Evolutionary conservation across 345 rosid species (phyloP), one percentile per base, ranked within the genome.

Genomic region (Salix suchowensis): DNA sequence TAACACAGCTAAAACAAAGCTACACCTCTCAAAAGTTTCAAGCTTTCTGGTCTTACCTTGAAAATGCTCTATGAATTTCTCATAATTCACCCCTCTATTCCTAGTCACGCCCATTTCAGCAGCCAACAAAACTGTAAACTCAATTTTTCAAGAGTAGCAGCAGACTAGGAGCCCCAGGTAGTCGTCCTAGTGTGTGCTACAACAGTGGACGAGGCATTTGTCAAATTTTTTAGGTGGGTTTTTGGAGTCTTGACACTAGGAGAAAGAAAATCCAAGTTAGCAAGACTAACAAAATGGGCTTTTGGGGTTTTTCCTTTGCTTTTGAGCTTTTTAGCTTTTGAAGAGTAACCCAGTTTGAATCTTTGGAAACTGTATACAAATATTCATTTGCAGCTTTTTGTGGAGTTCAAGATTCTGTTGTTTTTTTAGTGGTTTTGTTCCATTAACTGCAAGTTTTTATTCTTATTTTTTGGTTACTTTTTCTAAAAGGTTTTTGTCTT

Each of bases 1-100:
- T 71, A 76, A 5, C 16, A 85, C 70, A 70, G 34, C 58, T 7
- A 82, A 73, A 71, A 77, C 79, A 75, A 14, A 60, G 60, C 36
- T 10, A 58, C 65, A 66, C 46, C 44, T 70, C 23, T 46, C 70
- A 68, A 73, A 77, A 72, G 55, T 39, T 24, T 15, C 58, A 69
- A 48, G 4, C 32, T 74, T 60, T 44, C 18, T 62, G 34, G 76
- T 16, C 70, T 54, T 78, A 74, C 84, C 82, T 69, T 28, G 75
- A 26, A 75, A 74, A 52, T 65, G 82, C 75, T 74, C 62, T 75
- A 67, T 67, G 67, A 77, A 74, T 44, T 44, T 11, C 71, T 75
- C 78, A 65, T n/a, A 74, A 30, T 70, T 39, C 67, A 46, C 23
- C 75, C 64, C 58, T 24, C 32, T 48, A 21, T 50, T 77, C 46